phyloP scores from a whole-genome alignment of 106 monocot species.

The Dendrobium catenatum region DNA sequence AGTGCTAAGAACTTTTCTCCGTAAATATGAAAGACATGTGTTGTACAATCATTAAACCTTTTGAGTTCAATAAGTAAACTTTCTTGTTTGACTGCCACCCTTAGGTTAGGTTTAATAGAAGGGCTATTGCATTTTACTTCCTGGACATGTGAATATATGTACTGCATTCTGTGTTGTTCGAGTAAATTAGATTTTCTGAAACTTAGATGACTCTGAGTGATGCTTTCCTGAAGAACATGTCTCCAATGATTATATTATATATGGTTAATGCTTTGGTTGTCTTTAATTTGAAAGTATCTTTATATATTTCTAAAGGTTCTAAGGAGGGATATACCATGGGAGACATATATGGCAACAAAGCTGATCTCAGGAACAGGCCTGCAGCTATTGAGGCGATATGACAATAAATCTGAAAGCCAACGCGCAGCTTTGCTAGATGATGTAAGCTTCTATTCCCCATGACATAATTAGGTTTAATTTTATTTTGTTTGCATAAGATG shows the following conservation, averaged over 20 bases:
- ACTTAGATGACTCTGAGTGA: neutral
- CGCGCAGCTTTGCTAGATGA: slow-evolving; percentile 80
- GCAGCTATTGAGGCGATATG: slow-evolving; percentile 79
- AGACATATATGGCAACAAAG: slow-evolving; percentile 87
- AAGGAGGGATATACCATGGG: slow-evolving; percentile 94
- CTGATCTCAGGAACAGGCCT: slow-evolving; percentile 72
- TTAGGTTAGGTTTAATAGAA: neutral
- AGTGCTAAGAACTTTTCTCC: neutral
- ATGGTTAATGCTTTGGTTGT: neutral
- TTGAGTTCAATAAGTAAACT: neutral
- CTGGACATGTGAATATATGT: neutral
- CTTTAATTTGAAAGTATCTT: neutral
- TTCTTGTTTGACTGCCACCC: neutral
- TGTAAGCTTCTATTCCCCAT: slow-evolving; percentile 30
- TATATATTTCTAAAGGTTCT: slow-evolving; percentile 48
- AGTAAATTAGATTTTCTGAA: neutral
- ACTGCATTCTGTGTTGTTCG: neutral
- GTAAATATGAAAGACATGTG: neutral
- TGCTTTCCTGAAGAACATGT: neutral
- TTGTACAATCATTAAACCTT: neutral
- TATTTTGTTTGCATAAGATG: neutral
- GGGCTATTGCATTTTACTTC: neutral
- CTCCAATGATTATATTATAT: neutral
- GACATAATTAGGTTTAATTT: neutral
- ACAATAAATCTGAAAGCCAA: slow-evolving; percentile 69